Evolutionary conservation across 805 yeast species (phyloP).

Genomic region (Sporopachydermia lactativora): DNA sequence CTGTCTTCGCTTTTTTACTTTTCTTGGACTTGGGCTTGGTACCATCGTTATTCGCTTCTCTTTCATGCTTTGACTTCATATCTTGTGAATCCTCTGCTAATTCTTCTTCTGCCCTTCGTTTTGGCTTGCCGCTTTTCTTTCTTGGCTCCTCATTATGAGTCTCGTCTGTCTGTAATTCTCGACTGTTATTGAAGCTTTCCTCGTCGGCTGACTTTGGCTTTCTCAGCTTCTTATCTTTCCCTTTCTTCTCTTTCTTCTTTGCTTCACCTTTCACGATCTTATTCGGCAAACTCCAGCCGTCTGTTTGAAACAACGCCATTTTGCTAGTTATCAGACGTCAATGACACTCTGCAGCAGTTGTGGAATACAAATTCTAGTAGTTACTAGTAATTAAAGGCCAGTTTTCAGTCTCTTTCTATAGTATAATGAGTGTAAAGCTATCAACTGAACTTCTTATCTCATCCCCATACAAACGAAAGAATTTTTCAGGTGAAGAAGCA

Average conservation of each 20-base stretch:
- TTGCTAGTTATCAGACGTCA: no score
- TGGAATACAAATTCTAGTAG: no score
- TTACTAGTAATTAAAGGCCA: no score
- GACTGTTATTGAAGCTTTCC: constrained; percentile 5
- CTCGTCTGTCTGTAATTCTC: neutral
- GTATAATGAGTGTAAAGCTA: no score
- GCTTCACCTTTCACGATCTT: constrained; percentile 27
- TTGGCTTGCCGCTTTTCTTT: constrained; percentile 6
- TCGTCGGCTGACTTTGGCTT: constrained; percentile 6
- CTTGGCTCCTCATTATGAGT: constrained; percentile 4
- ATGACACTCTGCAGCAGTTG: no score
- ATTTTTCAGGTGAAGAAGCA: no score
- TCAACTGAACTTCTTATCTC: no score
- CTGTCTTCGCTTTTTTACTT: neutral
- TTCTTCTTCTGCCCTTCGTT: constrained; percentile 3
- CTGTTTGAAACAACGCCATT: constrained; percentile 70
- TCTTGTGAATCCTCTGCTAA: constrained; percentile 5
- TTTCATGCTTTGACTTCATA: no score
- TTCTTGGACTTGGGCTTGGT: neutral
- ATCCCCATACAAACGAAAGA: no score
- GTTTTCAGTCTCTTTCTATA: no score
- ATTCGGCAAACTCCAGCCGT: constrained; percentile 60
- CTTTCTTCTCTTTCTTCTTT: constrained; percentile 12
- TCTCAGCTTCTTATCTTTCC: constrained; percentile 10
- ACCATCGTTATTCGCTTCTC: constrained; percentile 6